These are phyloP conservation scores for Coemansia sp. DNA, from an alignment of 192 early-diverging fungal species.

Conservation along the genomic window DNA sequence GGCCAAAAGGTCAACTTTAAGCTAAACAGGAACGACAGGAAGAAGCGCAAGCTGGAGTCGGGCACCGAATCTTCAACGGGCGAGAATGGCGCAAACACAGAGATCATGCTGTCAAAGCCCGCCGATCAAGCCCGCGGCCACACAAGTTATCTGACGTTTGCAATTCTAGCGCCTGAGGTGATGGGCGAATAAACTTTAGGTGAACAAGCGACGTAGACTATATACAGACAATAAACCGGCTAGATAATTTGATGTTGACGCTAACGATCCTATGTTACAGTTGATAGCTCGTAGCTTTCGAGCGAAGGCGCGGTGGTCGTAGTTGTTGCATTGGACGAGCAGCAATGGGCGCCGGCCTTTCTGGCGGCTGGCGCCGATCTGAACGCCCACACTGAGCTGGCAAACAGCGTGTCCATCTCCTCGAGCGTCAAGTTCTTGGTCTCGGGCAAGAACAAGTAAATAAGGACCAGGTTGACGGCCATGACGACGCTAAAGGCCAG, in stretches of 20 bases:
- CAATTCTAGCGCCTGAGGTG: slow-evolving; percentile 47
- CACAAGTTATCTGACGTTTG: slow-evolving; percentile 96
- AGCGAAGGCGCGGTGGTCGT: background rate
- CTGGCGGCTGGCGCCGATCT: background rate
- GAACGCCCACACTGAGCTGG: slow-evolving; percentile 35
- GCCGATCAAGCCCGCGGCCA: slow-evolving; percentile 71
- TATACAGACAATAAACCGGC: background rate
- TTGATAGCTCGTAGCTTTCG: background rate
- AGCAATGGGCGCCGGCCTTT: no score
- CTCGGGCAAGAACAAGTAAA: slow-evolving; percentile 75
- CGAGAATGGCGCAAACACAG: background rate
- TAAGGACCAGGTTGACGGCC: slow-evolving; percentile 61
- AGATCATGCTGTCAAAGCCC: slow-evolving; percentile 68
- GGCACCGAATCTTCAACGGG: background rate
- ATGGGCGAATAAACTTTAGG: background rate
- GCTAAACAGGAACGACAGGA: slow-evolving; percentile 20
- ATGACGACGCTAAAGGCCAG: slow-evolving; percentile 68
- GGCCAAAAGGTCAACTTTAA: slow-evolving; percentile 46
- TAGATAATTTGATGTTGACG: background rate
- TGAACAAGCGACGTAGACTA: no score
- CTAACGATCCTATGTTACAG: background rate
- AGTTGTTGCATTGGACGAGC: background rate
- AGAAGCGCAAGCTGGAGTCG: slow-evolving; percentile 38
- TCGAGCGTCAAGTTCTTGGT: slow-evolving; percentile 85
- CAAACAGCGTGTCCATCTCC: slow-evolving; percentile 80